Conservation (phyloP, 192 early-diverging fungal genomes). For the Coemansia sp. region DNA sequence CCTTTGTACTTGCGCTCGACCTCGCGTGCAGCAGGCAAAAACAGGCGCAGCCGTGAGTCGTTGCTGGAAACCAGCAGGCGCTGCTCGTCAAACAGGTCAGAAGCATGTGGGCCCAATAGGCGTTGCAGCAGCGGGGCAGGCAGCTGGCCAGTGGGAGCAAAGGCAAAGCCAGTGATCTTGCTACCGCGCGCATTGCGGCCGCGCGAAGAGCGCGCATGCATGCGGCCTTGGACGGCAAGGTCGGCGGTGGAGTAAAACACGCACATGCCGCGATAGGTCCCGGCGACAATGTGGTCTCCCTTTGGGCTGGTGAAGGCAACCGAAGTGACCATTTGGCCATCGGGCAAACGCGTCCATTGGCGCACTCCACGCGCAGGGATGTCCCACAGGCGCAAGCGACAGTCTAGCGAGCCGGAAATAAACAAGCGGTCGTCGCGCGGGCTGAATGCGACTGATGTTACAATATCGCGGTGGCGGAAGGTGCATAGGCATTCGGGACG, state of each 20-base stretch:
- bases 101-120: conserved; percentile 19
- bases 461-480: conserved; percentile 76
- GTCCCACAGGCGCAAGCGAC: conserved; percentile 79
- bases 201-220: conserved; percentile 64
- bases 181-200: conserved; percentile 61
- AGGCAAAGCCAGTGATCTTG: conserved; percentile 81
- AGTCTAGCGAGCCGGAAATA: conserved; percentile 76
- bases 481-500: conserved; percentile 72
- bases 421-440: conserved; percentile 82
- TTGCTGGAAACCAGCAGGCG: conserved; percentile 61
- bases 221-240: conserved; percentile 79
- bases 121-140: conserved; percentile 54
- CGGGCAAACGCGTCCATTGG: conserved; percentile 72
- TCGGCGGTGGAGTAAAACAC: conserved; percentile 83
- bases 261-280: conserved; percentile 72
- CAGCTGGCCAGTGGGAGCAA: conserved; percentile 22
- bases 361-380: conserved; percentile 73
- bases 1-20: conserved; percentile 83
- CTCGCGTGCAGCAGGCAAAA: conserved; percentile 71
- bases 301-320: conserved; percentile 69
- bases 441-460: conserved; percentile 78
- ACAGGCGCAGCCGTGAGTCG: conserved; percentile 81
- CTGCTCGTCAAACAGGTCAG: conserved; percentile 10
- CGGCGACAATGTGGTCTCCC: conserved; percentile 70
- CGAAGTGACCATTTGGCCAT: conserved; percentile 73